These are phyloP conservation scores for Lotmaria passim DNA, from an alignment of 208 protist genomes.

Conservation along the genomic window DNA sequence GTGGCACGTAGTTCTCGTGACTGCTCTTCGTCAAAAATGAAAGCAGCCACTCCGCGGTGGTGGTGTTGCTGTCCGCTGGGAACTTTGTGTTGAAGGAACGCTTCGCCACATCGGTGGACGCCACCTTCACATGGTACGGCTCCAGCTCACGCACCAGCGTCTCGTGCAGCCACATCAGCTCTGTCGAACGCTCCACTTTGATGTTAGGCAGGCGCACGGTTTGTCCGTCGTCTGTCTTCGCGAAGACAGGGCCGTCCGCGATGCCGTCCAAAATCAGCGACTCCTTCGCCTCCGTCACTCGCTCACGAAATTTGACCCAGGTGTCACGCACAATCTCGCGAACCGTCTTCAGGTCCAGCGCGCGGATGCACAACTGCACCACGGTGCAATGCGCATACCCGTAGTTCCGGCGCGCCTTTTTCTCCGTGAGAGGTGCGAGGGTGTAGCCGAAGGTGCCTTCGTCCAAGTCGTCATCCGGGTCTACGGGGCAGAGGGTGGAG, in stretches of 20 bases:
- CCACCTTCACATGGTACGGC: constrained; percentile 54
- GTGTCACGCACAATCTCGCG: constrained; percentile 47
- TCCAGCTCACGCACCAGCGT: constrained; percentile 49
- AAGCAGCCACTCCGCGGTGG: constrained; percentile 57
- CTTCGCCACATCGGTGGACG: constrained; percentile 56
- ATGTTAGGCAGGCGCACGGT: constrained; percentile 67
- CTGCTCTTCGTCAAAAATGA: constrained; percentile 49
- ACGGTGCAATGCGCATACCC: constrained; percentile 82
- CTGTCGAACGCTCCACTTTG: constrained; percentile 42
- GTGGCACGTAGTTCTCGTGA: constrained; percentile 63
- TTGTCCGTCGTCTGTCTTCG: constrained; percentile 36
- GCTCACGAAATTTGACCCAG: constrained; percentile 43
- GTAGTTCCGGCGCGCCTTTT: constrained; percentile 47
- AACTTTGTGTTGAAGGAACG: constrained; percentile 77
- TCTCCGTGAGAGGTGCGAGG: constrained; percentile 58
- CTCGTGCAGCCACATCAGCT: constrained; percentile 56
- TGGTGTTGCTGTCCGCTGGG: constrained; percentile 38
- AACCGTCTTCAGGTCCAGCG: constrained; percentile 53
- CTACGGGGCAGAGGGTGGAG: constrained; percentile 52
- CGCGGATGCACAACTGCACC: constrained; percentile 63
- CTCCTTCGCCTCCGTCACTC: constrained; percentile 40
- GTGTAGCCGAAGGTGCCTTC: constrained; percentile 55
- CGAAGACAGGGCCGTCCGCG: constrained; percentile 53
- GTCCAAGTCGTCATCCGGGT: constrained; percentile 38
- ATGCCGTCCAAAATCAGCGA: constrained; percentile 44